A percentile compares a stretch with the other conserved stretches of the same genome.
These are phyloP conservation scores for Termitomyces sp. DNA, from an alignment of 768 basidiomycete genomes.

Conservation along the genomic window DNA sequence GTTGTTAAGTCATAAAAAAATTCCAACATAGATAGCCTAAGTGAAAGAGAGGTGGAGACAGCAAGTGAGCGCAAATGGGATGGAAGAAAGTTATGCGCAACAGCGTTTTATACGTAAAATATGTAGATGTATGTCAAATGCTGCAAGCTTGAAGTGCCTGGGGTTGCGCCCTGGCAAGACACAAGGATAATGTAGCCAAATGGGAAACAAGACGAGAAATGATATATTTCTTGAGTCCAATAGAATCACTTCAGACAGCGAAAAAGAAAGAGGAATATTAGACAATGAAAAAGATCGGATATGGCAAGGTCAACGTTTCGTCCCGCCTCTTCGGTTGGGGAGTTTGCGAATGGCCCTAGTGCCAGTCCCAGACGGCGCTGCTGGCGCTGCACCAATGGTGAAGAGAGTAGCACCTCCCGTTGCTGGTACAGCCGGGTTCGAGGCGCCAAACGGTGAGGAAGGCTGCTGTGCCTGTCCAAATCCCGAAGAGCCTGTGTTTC, in stretches of 20 bases:
- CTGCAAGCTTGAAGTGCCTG: conserved; percentile 1
- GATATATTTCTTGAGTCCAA: background rate
- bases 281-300: background rate
- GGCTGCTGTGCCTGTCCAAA: conserved; percentile 36
- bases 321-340: conserved; percentile 44
- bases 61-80: background rate
- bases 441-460: conserved; percentile 46
- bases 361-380: conserved; percentile 32
- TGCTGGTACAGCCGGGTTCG: conserved; percentile 33
- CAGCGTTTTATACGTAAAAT: background rate
- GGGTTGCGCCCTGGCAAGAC: conserved; percentile 6
- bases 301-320: conserved; percentile 32
- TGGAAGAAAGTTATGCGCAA: background rate
- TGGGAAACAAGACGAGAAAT: background rate
- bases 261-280: background rate
- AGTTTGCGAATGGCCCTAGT: conserved; percentile 53
- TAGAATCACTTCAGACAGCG: background rate
- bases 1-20: conserved; percentile 18
- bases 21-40: conserved; percentile 19
- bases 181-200: background rate
- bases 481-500: conserved; percentile 32
- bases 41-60: conserved; percentile 3
- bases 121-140: conserved; percentile 1
- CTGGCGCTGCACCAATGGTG: conserved; percentile 59
- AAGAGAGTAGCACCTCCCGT: conserved; percentile 45